Percentiles rank a stretch among this genome's conserved stretches.
These are phyloP conservation scores for Leonotis leonurus DNA, from an alignment of 257 asterid species.

Conservation along the genomic window DNA sequence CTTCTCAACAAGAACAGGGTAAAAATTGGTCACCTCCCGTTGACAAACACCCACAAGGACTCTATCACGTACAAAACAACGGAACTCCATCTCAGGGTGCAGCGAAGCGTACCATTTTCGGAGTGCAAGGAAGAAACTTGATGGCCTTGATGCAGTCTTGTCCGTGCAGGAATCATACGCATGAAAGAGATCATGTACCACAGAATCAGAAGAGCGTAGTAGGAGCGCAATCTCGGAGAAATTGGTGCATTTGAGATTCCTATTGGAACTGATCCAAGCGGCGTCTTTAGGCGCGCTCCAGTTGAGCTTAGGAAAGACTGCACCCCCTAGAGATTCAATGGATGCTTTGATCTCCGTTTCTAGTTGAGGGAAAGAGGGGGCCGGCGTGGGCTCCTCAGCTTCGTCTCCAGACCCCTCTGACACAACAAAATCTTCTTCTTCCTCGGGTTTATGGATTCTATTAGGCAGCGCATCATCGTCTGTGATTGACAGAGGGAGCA, in stretches of 20 bases:
- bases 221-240: constrained; percentile 75
- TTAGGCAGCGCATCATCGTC: constrained; percentile 73
- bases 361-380: constrained; percentile 75
- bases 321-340: constrained; percentile 72
- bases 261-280: constrained; percentile 80
- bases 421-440: constrained; percentile 55
- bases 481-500: constrained; percentile 66
- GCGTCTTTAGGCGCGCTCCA: constrained; percentile 94
- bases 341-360: constrained; percentile 52
- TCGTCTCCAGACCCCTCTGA: constrained; percentile 66
- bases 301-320: constrained; percentile 80
- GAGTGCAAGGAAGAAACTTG: constrained; percentile 57
- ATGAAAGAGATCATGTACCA: constrained; percentile 3
- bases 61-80: constrained; percentile 54
- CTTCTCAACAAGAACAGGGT: constrained; percentile 58
- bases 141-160: constrained; percentile 56
- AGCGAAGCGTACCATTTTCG: constrained; percentile 74
- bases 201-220: constrained; percentile 68
- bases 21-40: constrained; percentile 79
- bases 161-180: constrained; percentile 71
- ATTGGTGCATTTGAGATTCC: constrained; percentile 63
- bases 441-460: constrained; percentile 60
- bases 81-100: constrained; percentile 84
- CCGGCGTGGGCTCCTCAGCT: constrained; percentile 47
- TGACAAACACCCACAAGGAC: constrained; percentile 61